Evolutionary conservation across 495 filamentous ascomycete species (phyloP), one percentile per base, ranked within the genome.

Genomic region (Trichocladium antarcticum): DNA sequence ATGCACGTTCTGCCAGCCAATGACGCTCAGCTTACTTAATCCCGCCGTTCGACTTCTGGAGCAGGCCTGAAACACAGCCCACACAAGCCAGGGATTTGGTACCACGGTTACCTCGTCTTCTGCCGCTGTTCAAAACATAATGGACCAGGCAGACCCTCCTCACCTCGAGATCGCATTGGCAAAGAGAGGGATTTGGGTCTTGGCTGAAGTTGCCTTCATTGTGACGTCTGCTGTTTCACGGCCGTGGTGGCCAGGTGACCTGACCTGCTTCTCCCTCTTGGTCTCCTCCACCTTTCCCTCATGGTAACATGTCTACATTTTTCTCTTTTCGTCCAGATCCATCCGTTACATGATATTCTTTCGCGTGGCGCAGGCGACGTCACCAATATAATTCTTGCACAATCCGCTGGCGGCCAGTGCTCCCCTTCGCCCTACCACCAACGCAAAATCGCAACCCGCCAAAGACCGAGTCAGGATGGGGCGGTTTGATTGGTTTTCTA

Each of bases 401-500:
- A 21, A 34, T n/a, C 45, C 45, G 45, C 45, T 31, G 45, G 45
- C 45, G 37, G 36, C 37, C 8, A 21, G 15, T 31, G 19, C 24
- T 1, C 24, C 29, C 4, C 1, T 19, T 16, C 20, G 15, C 15
- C 36, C 6, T 14, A n/a, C 8, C n/a, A 20, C 4, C 37, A 15
- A 34, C 31, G 21, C 19, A 29, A 28, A 14, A 16, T 17, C 19
- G 31, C 32, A 35, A 22, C 37, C 17, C 17, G 27, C 21, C 29
- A 22, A 35, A 20, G 43, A 17, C 14, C 3, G 17, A 27, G 6
- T 19, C 37, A 57, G 39, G 37, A 67, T 67, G 66, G 70, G 69
- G 35, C 70, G 72, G 52, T 74, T 74, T 59, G 69, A 68, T 53
- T 74, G 68, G 64, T 68, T 74, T 44, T 19, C 37, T 61, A 64